Base-by-base conservation (phyloP, 768 basidiomycete genomes). In the Mycena indigotica region DNA sequence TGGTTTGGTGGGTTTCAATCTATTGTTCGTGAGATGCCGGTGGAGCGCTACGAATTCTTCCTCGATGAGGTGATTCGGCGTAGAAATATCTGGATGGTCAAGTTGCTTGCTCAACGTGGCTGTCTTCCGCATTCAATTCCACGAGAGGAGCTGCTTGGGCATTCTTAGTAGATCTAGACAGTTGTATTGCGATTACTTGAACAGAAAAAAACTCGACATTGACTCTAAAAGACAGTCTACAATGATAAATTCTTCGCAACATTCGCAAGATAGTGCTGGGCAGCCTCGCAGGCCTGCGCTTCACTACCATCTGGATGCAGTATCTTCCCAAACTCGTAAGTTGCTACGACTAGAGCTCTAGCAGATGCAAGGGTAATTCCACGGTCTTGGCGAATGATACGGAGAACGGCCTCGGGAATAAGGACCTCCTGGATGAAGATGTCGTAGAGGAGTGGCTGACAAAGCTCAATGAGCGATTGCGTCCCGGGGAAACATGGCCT, bases 1-100 rank as follows among this genome's bases (percentile, higher is more conserved):
- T 75, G 74, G 73, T 23, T 74, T 2, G 66, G 70, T 0, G 69
- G 68, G 67, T 72, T 52, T 46, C 55, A 63, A 3, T 5, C 58
- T 0, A 67, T 67, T 15, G 55, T 61, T 2, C 61, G 68, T 1
- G 69, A 68, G 55, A 70, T 70, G 69, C 19, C 28, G 0, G 51
- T 46, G 0, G 28, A 28, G 17, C 19, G 58, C 29, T 68, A 62
- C 41, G 57, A 68, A 25, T 70, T 67, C 56, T 48, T 48, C 25
- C 46, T 48, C 25, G 46, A 48, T 28, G 46, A 48, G 46, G 28
- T 66, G 46, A 48, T 48, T 26, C 8, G 16, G 41, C 41, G 41
- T 23, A n/a, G n/a, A n/a, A n/a, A n/a, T n/a, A n/a, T n/a, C n/a
- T n/a, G n/a, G n/a, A n/a, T n/a, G n/a, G n/a, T n/a, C n/a, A n/a